phyloP scores from a whole-genome alignment of 1,139 yeast genomes.

The Saccharomycopsis crataegensis region DNA sequence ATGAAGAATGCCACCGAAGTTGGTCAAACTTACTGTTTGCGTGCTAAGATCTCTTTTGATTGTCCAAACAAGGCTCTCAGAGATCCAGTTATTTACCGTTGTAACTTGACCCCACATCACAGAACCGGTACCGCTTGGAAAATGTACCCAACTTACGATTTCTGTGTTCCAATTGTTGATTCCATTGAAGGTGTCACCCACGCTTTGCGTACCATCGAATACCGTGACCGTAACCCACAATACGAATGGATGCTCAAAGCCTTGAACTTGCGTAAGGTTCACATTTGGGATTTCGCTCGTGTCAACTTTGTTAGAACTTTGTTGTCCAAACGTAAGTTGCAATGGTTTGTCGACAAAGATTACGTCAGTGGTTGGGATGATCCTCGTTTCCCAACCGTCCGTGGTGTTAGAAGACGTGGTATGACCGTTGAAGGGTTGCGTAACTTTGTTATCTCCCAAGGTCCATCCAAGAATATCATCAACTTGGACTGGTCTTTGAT shows the following conservation, averaged over 20 bases:
- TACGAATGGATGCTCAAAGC: conserved; percentile 91
- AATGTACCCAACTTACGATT: conserved; percentile 94
- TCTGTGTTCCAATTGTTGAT: conserved; percentile 96
- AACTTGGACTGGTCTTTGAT: conserved; percentile 95
- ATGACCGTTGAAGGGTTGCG: conserved; percentile 97
- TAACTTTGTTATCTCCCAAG: conserved; percentile 88
- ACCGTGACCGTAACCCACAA: conserved; percentile 96
- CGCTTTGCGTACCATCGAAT: conserved; percentile 93
- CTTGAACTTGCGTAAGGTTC: conserved; percentile 77
- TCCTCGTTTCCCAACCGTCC: conserved; percentile 97
- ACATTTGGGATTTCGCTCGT: conserved; percentile 96
- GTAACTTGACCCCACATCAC: conserved; percentile 94
- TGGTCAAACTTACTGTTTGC: conserved; percentile 81
- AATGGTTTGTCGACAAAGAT: conserved; percentile 93
- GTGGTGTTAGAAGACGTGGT: conserved; percentile 99
- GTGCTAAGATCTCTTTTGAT: conserved; percentile 91
- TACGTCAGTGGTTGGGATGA: conserved; percentile 94
- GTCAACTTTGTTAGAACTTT: conserved; percentile 93
- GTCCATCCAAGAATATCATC: conserved; percentile 93
- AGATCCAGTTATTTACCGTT: conserved; percentile 96
- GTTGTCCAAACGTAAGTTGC: conserved; percentile 91
- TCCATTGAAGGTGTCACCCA: conserved; percentile 94
- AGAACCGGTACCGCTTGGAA: conserved; percentile 91
- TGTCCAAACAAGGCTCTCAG: conserved; percentile 89
- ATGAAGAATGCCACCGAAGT: conserved; percentile 91